phyloP scores from a whole-genome alignment of 495 filamentous ascomycete genomes.

The Daldinia vernicosa region DNA sequence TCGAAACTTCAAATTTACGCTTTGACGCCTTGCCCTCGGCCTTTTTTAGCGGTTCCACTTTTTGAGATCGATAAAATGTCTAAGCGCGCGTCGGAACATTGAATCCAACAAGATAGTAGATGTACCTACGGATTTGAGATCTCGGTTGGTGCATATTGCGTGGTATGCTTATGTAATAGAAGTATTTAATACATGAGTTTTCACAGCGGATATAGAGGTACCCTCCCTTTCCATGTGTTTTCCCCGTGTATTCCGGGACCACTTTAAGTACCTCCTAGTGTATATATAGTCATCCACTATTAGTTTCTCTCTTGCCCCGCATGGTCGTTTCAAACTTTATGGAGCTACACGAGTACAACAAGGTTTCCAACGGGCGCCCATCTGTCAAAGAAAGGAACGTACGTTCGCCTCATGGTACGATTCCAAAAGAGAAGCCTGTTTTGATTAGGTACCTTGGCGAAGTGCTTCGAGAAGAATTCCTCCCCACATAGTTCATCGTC shows the following conservation, averaged over 20 bases:
- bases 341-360: conserved; percentile 1
- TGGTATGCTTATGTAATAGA: not conserved
- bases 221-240: not conserved
- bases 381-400: conserved; percentile 16
- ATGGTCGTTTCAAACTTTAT: conserved; percentile 30
- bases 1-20: conserved; percentile 43
- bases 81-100: conserved; percentile 40
- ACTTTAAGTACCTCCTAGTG: not conserved
- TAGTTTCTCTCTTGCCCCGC: conserved; percentile 26
- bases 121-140: conserved; percentile 19
- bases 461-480: conserved; percentile 34
- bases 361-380: not conserved
- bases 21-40: conserved; percentile 39
- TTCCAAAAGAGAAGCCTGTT: conserved; percentile 2
- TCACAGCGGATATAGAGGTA: not conserved
- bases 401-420: conserved; percentile 28
- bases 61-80: conserved; percentile 38
- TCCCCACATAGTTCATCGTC: conserved; percentile 10
- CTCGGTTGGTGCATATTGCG: conserved; percentile 30
- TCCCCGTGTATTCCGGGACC: not conserved
- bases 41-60: conserved; percentile 30
- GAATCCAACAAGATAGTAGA: conserved; percentile 17
- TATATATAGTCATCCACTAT: not conserved
- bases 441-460: conserved; percentile 27
- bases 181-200: not conserved